phyloP scores from a whole-genome alignment of 352 stramenopile species.

The Albugo candida region DNA sequence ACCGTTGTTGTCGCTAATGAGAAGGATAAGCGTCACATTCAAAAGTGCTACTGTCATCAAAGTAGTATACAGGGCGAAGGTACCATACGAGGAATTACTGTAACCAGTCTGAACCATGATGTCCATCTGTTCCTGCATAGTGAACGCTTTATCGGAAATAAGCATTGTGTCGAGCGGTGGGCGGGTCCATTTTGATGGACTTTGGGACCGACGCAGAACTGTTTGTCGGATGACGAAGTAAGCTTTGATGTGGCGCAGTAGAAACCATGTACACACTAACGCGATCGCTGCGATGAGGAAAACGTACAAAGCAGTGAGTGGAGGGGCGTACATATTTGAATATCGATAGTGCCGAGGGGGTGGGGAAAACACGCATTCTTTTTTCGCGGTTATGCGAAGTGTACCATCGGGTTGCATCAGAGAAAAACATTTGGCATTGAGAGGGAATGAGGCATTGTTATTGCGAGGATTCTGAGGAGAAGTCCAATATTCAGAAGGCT shows the following conservation, averaged over 20 bases:
- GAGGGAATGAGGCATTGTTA: conserved; percentile 48
- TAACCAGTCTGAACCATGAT: conserved; percentile 8
- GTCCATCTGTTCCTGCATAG: conserved; percentile 2
- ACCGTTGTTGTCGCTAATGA: conserved; percentile 22
- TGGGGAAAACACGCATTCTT: conserved; percentile 12
- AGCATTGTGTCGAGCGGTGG: background rate
- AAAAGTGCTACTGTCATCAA: conserved; percentile 7
- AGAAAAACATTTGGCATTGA: conserved; percentile 25
- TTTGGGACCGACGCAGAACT: background rate
- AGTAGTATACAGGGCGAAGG: conserved; percentile 3
- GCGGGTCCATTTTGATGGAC: background rate
- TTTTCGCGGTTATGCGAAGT: conserved; percentile 11
- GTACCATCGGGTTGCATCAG: conserved; percentile 22
- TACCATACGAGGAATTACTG: conserved; percentile 6
- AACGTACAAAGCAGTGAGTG: conserved; percentile 27
- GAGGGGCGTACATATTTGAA: conserved; percentile 34
- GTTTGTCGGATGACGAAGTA: background rate
- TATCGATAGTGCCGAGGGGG: conserved; percentile 2
- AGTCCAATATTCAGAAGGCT: conserved; percentile 29
- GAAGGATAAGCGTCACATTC: conserved; percentile 18
- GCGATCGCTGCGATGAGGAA: conserved; percentile 21
- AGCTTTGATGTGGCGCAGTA: background rate
- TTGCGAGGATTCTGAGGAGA: conserved; percentile 32
- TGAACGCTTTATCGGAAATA: background rate
- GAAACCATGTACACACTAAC: conserved; percentile 8